phyloP scores from a whole-genome alignment of 2,329 filamentous ascomycete species.

The Verticillium klebahnii region DNA sequence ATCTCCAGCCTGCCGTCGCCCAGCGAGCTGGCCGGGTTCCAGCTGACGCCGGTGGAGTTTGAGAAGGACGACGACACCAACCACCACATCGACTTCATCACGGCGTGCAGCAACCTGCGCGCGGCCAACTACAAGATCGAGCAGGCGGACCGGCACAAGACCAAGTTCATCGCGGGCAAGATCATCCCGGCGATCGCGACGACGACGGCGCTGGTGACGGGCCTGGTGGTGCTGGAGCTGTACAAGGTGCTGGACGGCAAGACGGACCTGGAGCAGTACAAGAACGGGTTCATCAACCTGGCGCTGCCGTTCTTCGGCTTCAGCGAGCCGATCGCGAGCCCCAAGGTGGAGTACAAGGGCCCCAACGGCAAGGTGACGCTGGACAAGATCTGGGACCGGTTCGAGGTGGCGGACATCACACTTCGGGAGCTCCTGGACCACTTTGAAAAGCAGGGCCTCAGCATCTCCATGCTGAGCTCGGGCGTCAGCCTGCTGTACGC shows the following conservation, averaged over 20 bases:
- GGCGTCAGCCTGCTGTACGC: conserved; percentile 93
- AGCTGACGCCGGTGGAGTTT: conserved; percentile 88
- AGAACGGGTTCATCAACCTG: conserved; percentile 97
- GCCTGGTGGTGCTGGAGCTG: conserved; percentile 84
- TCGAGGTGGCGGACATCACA: conserved; percentile 83
- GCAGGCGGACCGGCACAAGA: conserved; percentile 90
- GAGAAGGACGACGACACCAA: conserved; percentile 99
- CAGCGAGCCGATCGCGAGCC: conserved; percentile 91
- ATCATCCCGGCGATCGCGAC: conserved; percentile 99
- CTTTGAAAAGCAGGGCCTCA: conserved; percentile 77
- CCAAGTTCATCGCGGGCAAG: conserved; percentile 99
- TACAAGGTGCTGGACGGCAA: conserved; percentile 98
- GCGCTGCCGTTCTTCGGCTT: conserved; percentile 97
- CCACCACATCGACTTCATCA: conserved; percentile 98
- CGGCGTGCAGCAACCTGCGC: conserved; percentile 90
- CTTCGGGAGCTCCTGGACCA: conserved; percentile 76
- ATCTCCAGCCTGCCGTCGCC: conserved; percentile 69
- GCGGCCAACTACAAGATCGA: conserved; percentile 98
- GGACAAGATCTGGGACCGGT: conserved; percentile 97
- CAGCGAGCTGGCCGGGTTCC: conserved; percentile 80
- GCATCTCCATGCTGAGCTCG: conserved; percentile 91
- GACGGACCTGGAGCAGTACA: conserved; percentile 95
- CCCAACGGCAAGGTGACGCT: conserved; percentile 74
- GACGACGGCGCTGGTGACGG: conserved; percentile 91
- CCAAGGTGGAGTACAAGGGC: conserved; percentile 85